Conservation (phyloP, 805 yeast genomes). For the Ogataea ganodermae region DNA sequence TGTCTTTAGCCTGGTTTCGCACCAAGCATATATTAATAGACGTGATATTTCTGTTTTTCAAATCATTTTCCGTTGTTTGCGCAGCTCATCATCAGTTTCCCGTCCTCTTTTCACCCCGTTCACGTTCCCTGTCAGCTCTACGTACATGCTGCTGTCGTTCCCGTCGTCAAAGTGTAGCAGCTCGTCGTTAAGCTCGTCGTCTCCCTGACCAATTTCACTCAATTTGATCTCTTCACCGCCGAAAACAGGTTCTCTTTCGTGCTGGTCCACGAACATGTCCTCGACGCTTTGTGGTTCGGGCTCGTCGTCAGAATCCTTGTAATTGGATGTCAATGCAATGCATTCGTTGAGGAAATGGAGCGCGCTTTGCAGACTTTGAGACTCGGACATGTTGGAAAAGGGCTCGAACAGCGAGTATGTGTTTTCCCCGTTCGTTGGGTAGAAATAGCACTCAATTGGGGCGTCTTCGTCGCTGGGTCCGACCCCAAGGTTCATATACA, state of each 20-base stretch:
- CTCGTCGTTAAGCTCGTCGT: conserved; percentile 29
- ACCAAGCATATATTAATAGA: neutral
- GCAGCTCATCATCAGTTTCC: conserved; percentile 14
- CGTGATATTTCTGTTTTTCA: neutral
- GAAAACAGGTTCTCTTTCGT: neutral
- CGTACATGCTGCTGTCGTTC: conserved; percentile 30
- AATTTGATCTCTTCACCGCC: conserved; percentile 20
- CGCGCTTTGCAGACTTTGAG: conserved; percentile 23
- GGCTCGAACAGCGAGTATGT: conserved; percentile 27
- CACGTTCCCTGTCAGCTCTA: conserved; percentile 27
- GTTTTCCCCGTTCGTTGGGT: conserved; percentile 11
- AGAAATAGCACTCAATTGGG: conserved; percentile 18
- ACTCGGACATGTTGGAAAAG: conserved; percentile 18
- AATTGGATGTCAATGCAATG: conserved; percentile 21
- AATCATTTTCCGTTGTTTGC: conserved; percentile 9
- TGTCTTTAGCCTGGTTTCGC: conserved; percentile 2
- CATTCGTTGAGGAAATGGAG: conserved; percentile 25
- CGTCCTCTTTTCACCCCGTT: conserved; percentile 27
- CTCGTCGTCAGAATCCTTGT: conserved; percentile 20
- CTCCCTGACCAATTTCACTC: conserved; percentile 30
- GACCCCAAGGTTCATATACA: conserved; percentile 14
- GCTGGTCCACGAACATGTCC: neutral
- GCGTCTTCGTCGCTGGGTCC: conserved; percentile 5
- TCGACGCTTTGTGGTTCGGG: conserved; percentile 10
- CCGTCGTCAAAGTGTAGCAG: conserved; percentile 17